phyloP scores from a whole-genome alignment of 768 basidiomycete genomes.

The Galerina sulciceps region DNA sequence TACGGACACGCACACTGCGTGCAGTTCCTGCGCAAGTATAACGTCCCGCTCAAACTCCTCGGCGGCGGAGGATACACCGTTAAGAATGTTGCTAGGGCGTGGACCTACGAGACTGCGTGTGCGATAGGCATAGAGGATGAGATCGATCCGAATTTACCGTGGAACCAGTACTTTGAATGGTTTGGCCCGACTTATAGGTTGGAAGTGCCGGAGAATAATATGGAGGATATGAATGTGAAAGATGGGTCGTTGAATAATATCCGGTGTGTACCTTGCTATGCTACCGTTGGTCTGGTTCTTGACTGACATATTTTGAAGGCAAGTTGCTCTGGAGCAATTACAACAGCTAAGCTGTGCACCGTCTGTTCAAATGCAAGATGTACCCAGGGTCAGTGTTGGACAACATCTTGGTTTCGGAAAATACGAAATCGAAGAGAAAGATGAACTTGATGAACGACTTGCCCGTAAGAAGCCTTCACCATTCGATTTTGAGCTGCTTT shows the following conservation, averaged over 20 bases:
- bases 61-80: constrained; percentile 99
- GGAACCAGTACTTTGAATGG: constrained; percentile 95
- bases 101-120: constrained; percentile 97
- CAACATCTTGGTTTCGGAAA: constrained; percentile 61
- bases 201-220: constrained; percentile 90
- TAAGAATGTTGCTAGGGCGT: constrained; percentile 92
- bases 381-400: constrained; percentile 72
- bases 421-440: constrained; percentile 51
- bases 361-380: constrained; percentile 84
- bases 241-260: constrained; percentile 82
- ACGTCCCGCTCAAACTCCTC: constrained; percentile 86
- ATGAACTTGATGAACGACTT: constrained; percentile 68
- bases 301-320: constrained; percentile 20
- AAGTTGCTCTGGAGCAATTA: constrained; percentile 44
- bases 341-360: constrained; percentile 67
- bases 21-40: constrained; percentile 79
- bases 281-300: neutral
- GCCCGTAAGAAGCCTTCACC: constrained; percentile 56
- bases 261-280: constrained; percentile 49
- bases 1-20: constrained; percentile 94
- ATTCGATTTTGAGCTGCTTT: neutral
- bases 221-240: constrained; percentile 89
- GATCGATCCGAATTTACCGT: constrained; percentile 79
- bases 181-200: constrained; percentile 94
- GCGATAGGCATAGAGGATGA: constrained; percentile 83